Percentiles rank a stretch among this genome's conserved stretches.
Conservation (phyloP, 192 early-diverging fungal species). For the Podila epicladia region DNA sequence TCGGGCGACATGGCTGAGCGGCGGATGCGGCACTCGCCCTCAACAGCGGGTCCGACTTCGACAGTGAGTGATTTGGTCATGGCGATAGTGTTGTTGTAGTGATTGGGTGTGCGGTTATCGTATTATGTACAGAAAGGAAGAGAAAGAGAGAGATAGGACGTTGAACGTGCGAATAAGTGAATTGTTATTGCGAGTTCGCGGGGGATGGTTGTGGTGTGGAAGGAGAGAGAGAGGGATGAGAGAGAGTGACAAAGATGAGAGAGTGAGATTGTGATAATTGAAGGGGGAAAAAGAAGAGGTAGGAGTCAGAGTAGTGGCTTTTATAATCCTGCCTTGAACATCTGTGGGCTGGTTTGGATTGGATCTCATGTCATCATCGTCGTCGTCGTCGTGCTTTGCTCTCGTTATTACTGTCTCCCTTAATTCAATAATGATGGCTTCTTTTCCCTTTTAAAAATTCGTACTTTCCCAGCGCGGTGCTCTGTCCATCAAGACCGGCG, state of each 20-base stretch:
- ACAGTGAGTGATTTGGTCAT: conserved; percentile 26
- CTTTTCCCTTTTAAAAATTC: too few species aligned
- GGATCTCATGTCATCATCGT: background rate
- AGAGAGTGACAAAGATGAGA: too few species aligned
- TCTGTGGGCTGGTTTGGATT: background rate
- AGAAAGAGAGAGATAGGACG: background rate
- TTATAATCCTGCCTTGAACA: background rate
- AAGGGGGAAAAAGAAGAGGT: background rate
- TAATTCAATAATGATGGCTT: too few species aligned
- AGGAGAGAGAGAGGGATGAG: background rate
- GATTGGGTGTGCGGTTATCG: background rate
- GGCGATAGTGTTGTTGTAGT: background rate
- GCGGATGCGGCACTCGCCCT: conserved; percentile 46
- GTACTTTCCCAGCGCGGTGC: too few species aligned
- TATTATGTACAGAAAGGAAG: background rate
- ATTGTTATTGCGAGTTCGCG: conserved; percentile 5
- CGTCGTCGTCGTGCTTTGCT: too few species aligned
- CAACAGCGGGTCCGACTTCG: conserved; percentile 20
- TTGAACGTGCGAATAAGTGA: conserved; percentile 1
- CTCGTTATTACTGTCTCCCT: too few species aligned
- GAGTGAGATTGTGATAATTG: background rate
- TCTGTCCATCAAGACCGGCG: too few species aligned
- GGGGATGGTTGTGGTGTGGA: background rate
- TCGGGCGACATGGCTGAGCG: conserved; percentile 46
- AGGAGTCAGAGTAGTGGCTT: background rate